A percentile compares a stretch with the other conserved stretches of the same genome.
These are phyloP conservation scores for Candida silvicultrix DNA, from an alignment of 805 yeast species.

Conservation along the genomic window DNA sequence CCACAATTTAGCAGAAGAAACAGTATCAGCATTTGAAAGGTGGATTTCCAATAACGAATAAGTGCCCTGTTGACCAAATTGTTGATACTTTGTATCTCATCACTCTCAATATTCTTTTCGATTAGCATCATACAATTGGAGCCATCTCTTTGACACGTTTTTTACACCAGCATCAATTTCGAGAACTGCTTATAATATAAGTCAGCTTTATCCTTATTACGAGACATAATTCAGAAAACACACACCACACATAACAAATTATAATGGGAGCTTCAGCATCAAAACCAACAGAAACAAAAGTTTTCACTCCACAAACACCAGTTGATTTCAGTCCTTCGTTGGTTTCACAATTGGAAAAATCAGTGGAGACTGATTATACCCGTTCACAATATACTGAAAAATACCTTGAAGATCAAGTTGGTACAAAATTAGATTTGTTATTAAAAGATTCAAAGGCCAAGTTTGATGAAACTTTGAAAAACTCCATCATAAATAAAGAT, in stretches of 20 bases:
- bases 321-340: constrained; percentile 62
- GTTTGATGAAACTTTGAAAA: constrained; percentile 44
- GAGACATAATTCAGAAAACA: not conserved
- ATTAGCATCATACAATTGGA: not conserved
- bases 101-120: not conserved
- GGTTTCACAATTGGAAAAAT: constrained; percentile 53
- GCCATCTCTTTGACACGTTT: too few species aligned
- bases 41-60: too few species aligned
- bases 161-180: too few species aligned
- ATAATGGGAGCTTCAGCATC: constrained; percentile 56
- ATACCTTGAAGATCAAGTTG: constrained; percentile 59
- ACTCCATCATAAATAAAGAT: constrained; percentile 31
- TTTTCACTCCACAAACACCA: constrained; percentile 60
- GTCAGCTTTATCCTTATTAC: not conserved
- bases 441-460: constrained; percentile 44
- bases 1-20: not conserved
- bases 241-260: too few species aligned
- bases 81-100: too few species aligned
- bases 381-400: constrained; percentile 64
- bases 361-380: constrained; percentile 63
- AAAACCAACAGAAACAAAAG: constrained; percentile 54
- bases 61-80: too few species aligned
- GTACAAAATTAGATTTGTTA: constrained; percentile 46
- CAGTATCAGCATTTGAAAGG: too few species aligned
- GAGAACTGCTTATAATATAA: too few species aligned